A percentile compares a stretch with the other conserved stretches of the same genome.
Evolutionary conservation across 1,284 basidiomycete species (phyloP).

Genomic region (Pholiota adiposa): DNA sequence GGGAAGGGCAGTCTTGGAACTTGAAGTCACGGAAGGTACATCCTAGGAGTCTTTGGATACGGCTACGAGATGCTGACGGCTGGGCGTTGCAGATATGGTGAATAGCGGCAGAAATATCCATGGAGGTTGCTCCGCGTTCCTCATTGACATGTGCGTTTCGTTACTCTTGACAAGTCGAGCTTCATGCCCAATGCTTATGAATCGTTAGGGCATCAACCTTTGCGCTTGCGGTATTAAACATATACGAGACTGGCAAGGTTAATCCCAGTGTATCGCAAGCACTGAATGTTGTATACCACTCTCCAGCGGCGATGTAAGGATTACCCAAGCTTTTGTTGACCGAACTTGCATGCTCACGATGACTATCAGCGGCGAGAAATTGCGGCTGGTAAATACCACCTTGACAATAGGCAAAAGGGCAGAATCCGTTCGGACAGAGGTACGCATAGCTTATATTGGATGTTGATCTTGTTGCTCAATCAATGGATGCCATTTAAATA

Average conservation of each 20-base stretch:
- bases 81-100: slow-evolving; percentile 43
- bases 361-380: slow-evolving; percentile 43
- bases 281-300: slow-evolving; percentile 50
- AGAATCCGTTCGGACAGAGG: slow-evolving; percentile 48
- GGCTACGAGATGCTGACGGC: not conserved
- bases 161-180: not conserved
- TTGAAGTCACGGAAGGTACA: slow-evolving; percentile 49
- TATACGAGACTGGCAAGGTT: slow-evolving; percentile 24
- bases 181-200: too few relatives aligned
- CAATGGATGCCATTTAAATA: not conserved
- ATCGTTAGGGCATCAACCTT: slow-evolving; percentile 46
- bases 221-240: slow-evolving; percentile 35
- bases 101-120: slow-evolving; percentile 45
- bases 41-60: not conserved
- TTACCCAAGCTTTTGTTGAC: not conserved
- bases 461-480: not conserved
- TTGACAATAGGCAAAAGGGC: slow-evolving; percentile 41
- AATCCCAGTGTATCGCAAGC: slow-evolving; percentile 44
- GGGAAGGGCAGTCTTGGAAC: slow-evolving; percentile 50
- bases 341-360: not conserved
- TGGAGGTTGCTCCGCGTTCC: slow-evolving; percentile 48
- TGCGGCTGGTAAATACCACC: slow-evolving; percentile 50
- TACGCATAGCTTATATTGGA: slow-evolving; percentile 24
- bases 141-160: slow-evolving; percentile 48
- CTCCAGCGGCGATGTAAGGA: slow-evolving; percentile 50